Base-by-base conservation (phyloP, 1,284 basidiomycete species). In the Naganishia sp. region DNA sequence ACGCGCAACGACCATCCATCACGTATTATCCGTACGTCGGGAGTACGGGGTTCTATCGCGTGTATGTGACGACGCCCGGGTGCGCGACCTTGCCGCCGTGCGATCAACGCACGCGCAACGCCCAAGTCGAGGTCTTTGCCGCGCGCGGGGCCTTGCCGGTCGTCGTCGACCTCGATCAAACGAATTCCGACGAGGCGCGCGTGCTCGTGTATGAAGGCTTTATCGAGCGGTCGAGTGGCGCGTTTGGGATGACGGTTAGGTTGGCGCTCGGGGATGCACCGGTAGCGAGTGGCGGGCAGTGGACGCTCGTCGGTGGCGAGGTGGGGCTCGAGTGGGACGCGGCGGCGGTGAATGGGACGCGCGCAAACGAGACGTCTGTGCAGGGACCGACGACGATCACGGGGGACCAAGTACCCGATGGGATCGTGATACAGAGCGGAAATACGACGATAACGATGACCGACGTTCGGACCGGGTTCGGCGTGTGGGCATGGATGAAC, bases 11-110 rank as follows among this genome's bases (percentile, higher is more conserved):
- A 18, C 90, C 92, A 11, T 87, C 85, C 46, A 86, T 96, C 74
- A 94, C 90, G 0, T 97, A 92, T 87, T 85, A 87, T 77, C 92
- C 94, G 0, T 93, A 92, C 74, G 88, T 98, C 25, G 90, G 90
- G 0, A 88, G 90, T 21, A 85, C 90, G 1, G 96, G 93, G 45
- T 82, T 86, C 69, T 99, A 99, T 78, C 85, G 90, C 54, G 84
- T 97, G 71, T 89, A 88, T 78, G 76, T 98, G 64, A 84, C 90
- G 67, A 85, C 95, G 28, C 95, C 95, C 0, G 94, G 94, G 13
- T 99, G 95, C 79, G 80, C 81, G 2, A 80, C 87, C 65, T 85
- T 92, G 72, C 86, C 88, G 68, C 90, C 95, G 74, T 99, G 95
- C 75, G 81, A 78, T 23, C 79, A 83, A 28, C 87, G 96, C 17